phyloP scores from a whole-genome alignment of 257 asterid species.

The Nicotiana noctiflora region DNA sequence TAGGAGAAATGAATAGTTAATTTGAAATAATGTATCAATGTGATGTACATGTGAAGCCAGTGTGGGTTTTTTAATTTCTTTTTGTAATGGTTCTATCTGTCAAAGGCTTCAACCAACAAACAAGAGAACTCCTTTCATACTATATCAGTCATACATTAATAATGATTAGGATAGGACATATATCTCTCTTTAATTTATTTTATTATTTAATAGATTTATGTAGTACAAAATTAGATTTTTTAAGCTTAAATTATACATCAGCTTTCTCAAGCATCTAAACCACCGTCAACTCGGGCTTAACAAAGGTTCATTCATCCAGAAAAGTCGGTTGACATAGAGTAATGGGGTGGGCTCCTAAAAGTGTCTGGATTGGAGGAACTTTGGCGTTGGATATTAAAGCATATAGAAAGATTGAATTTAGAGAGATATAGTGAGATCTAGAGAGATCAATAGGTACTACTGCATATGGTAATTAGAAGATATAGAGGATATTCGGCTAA shows the following conservation, averaged over 20 bases:
- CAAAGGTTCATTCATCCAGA: conserved; percentile 17
- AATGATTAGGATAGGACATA: neutral
- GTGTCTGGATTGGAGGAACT: conserved; percentile 26
- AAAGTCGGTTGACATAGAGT: conserved; percentile 20
- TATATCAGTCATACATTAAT: neutral
- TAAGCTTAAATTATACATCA: neutral
- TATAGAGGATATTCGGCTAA: too few relatives aligned
- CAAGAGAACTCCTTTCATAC: conserved; percentile 12
- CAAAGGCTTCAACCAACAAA: conserved; percentile 25
- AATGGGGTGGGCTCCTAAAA: conserved; percentile 2
- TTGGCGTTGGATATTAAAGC: neutral
- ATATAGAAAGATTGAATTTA: neutral
- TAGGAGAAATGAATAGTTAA: conserved; percentile 6
- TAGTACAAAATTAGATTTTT: neutral
- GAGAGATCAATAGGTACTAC: conserved; percentile 1
- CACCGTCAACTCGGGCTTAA: conserved; percentile 26
- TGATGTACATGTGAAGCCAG: conserved; percentile 7
- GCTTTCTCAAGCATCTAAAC: conserved; percentile 16
- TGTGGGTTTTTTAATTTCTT: neutral
- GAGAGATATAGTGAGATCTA: conserved; percentile 2
- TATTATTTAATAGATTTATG: neutral
- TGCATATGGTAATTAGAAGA: conserved; percentile 2
- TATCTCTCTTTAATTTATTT: conserved; percentile 4
- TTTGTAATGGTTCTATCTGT: conserved; percentile 4
- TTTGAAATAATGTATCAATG: neutral